Base-by-base conservation (phyloP, 768 basidiomycete genomes). In the Tylopilus sp. region DNA sequence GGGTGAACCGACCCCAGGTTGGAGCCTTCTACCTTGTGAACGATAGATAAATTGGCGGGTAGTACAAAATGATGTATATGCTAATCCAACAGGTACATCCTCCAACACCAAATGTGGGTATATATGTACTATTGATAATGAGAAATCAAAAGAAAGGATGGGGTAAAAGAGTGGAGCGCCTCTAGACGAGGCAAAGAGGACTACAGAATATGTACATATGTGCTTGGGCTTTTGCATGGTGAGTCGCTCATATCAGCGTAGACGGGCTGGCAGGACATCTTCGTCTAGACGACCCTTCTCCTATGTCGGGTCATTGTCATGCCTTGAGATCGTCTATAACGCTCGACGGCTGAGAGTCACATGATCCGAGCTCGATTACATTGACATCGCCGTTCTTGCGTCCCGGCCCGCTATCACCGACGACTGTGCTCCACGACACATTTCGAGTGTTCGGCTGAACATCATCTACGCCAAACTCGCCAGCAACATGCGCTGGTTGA, bases 331-430 rank as follows among this genome's bases (percentile, higher is more conserved):
- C 41, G 17, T 49, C 43, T n/a, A 48, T 42, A 20, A 52, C 9
- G 15, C 46, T 54, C 18, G 47, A 28, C 3, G 54, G 48, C n/a
- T 46, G 6, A 6, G 59, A 50, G 26, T 9, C 39, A 15, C 25
- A 50, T 12, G 52, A 15, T n/a, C 46, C 50, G 18, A 62, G 57
- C 47, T 65, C 59, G 28, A 52, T 31, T 20, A 40, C 36, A 40
- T 51, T 26, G 38, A 44, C 17, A 10, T 43, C 26, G 18, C 0
- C 23, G 1, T 40, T 17, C 9, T 43, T 20, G 17, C 26, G 49
- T n/a, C 20, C 31, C 5, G 20, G 12, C 9, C 15, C 31, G 15
- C 30, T 26, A 6, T 20, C 18, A 6, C 50, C 56, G 6, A 18
- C 49, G 23, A 56, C 56, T 11, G 47, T 55, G 18, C 48, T 59